Percentiles rank a stretch among this genome's conserved stretches.
Conservation (phyloP, 2,329 filamentous ascomycete species). For the Apiospora aurea region DNA sequence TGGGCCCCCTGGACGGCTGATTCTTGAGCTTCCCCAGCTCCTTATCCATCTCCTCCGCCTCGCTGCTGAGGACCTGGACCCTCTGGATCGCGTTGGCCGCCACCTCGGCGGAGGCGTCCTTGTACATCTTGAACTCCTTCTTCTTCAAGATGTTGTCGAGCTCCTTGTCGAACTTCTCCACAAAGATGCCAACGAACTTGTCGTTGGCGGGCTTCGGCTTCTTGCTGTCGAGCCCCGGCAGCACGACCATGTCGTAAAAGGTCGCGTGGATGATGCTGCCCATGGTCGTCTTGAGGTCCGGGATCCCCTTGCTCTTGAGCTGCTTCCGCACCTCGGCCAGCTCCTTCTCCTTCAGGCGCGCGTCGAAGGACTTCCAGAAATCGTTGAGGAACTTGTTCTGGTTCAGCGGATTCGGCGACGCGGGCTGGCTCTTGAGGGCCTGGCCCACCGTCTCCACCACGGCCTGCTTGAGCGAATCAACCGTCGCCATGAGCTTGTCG, state of each 20-base stretch:
- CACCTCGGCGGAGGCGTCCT: neutral
- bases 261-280: neutral
- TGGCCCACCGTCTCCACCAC: neutral
- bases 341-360: neutral
- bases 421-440: neutral
- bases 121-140: slow-evolving; percentile 7
- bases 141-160: neutral
- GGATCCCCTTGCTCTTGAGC: neutral
- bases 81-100: neutral
- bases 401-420: neutral
- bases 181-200: neutral
- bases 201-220: neutral
- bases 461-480: neutral
- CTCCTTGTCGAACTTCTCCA: neutral
- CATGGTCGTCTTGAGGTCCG: neutral
- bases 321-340: neutral
- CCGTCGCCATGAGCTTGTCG: neutral
- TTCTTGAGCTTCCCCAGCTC: neutral
- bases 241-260: neutral
- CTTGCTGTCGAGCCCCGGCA: neutral
- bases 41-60: neutral
- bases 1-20: neutral
- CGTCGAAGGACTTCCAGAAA: neutral
- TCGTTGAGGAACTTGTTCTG: neutral
- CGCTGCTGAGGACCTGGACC: accelerated